Evolutionary conservation across 2,329 filamentous ascomycete genomes (phyloP), one percentile per base, ranked within the genome.

Genomic region (Nothophoma quercina): DNA sequence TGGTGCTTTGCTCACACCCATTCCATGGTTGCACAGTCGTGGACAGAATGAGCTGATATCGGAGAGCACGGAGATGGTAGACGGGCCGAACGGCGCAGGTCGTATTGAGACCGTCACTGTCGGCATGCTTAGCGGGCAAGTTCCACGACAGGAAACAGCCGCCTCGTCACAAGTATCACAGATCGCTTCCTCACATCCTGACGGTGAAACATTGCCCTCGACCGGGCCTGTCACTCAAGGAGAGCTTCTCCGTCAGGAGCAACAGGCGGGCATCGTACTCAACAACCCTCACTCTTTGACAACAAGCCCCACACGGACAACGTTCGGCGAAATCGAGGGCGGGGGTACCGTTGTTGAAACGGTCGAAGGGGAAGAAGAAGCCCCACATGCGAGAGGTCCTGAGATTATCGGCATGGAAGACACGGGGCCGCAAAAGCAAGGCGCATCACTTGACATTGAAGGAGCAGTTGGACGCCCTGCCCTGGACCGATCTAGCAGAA

Each of bases 1-100:
- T 18, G 95, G 95, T 6, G 95, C 95, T 0, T 80, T 97, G 15
- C 80, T 99, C 41, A 98, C 93, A 1, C 95, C 93, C 0, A 98
- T 99, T 51, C 90, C 93, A 0, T 99, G 95, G 95, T 78, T 98
- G 42, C 64, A 75, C 50, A 67, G 72, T 53, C 60, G 67, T 26
- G 57, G 74, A 12, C 84, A 87, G 65, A 78, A 78, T 16, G 85
- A 88, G 63, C 79, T 89, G 16, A 84, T 85, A 59, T 91, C 87
- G 29, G 89, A 93, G 71, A 86, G 84, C 70, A 91, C 88, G 0
- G 87, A 91, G 76, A 91, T 89, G 13, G 90, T 93, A 26, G 89
- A 93, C 43, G 90, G 90, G 0, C 90, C 89, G 1, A 91, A 92
- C 65, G 90, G 90, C 43, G 82, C 88, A 34, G 90, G 90, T 10